A percentile compares a stretch with the other conserved stretches of the same genome.
Conservation (phyloP, 768 basidiomycete genomes). For the Clitopilus passeckerianus region DNA sequence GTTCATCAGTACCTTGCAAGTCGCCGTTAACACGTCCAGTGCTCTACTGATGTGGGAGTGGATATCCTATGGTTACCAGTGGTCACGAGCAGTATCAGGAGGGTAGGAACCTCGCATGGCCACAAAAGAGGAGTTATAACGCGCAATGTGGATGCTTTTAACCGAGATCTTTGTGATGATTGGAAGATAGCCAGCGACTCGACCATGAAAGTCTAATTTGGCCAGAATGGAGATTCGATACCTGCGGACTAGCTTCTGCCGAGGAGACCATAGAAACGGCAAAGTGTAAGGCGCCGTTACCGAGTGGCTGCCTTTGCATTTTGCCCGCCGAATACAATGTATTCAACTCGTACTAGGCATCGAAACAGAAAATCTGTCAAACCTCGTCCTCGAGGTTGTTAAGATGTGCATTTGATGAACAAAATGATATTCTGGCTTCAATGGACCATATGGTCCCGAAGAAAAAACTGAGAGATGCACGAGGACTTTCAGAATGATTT, state of each 20-base stretch:
- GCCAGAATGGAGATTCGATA: neutral
- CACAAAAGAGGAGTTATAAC: neutral
- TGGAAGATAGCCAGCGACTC: too few species aligned
- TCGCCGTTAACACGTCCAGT: neutral
- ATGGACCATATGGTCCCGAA: neutral
- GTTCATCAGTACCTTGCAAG: neutral
- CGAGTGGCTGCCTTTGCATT: too few species aligned
- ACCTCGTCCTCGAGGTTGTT: neutral
- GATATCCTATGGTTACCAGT: neutral
- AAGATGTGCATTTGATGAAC: neutral
- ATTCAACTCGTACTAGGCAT: too few species aligned
- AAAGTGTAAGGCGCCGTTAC: neutral
- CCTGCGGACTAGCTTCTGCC: neutral
- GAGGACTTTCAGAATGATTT: neutral
- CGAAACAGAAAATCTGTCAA: neutral
- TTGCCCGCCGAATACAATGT: too few species aligned
- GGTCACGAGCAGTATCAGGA: neutral
- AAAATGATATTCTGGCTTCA: neutral
- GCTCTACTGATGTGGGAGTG: neutral
- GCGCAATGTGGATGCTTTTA: neutral
- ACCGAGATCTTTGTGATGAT: neutral
- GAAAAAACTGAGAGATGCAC: neutral
- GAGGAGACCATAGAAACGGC: neutral
- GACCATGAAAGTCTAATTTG: neutral
- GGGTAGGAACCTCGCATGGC: neutral